Percentiles rank a stretch among this genome's conserved stretches.
Evolutionary conservation across 306 rosid species (phyloP).

Genomic region (Parietaria judaica): DNA sequence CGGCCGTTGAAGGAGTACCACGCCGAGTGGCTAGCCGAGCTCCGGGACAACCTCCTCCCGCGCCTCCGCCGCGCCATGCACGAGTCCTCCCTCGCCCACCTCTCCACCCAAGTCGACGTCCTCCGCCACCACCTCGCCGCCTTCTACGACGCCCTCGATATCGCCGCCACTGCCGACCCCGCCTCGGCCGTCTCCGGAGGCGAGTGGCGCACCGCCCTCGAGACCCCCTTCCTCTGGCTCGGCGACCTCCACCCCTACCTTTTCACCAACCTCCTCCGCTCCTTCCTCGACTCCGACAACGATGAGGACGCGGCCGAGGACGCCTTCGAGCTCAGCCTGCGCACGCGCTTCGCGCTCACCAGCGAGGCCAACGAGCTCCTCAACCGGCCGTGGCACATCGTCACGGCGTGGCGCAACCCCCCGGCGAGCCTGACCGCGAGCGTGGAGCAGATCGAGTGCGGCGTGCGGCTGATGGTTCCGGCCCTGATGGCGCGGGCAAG

Average conservation of each 20-base stretch:
- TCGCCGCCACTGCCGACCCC: conserved; percentile 37
- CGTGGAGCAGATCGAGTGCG: conserved; percentile 53
- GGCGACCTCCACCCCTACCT: conserved; percentile 67
- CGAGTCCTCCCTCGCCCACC: conserved; percentile 22
- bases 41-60: conserved; percentile 32
- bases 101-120: conserved; percentile 34
- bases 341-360: conserved; percentile 1
- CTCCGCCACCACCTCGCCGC: conserved; percentile 67
- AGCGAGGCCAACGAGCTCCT: background rate
- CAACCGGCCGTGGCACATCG: conserved; percentile 46
- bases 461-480: conserved; percentile 51
- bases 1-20: conserved; percentile 32
- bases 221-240: conserved; percentile 69
- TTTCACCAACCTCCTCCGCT: conserved; percentile 59
- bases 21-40: conserved; percentile 29
- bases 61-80: conserved; percentile 25
- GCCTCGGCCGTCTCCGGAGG: conserved; percentile 24
- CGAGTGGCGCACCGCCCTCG: conserved; percentile 55
- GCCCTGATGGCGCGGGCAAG: conserved; percentile 28
- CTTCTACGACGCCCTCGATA: conserved; percentile 61
- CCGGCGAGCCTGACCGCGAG: conserved; percentile 19
- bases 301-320: background rate
- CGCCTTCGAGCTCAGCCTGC: background rate
- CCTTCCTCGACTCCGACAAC: conserved; percentile 37
- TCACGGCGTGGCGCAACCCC: conserved; percentile 44